phyloP scores from a whole-genome alignment of 495 filamentous ascomycete genomes.

The Pseudotulostoma volvatum region DNA sequence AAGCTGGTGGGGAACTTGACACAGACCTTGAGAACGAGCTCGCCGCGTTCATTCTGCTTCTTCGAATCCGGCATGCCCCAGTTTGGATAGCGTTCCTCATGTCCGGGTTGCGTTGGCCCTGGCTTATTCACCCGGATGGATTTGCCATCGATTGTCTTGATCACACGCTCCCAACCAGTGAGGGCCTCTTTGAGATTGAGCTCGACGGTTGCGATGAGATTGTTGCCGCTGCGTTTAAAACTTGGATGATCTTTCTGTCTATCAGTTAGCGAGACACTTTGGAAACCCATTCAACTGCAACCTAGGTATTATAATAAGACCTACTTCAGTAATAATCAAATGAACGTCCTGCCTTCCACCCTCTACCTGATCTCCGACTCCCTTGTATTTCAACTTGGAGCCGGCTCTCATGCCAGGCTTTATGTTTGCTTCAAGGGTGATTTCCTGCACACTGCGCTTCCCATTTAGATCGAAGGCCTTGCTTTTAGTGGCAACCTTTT shows the following conservation, averaged over 20 bases:
- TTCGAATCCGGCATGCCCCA: constrained; percentile 87
- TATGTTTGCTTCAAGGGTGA: constrained; percentile 81
- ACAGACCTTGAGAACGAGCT: constrained; percentile 78
- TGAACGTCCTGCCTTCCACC: constrained; percentile 94
- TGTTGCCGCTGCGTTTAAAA: constrained; percentile 73
- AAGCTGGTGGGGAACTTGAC: constrained; percentile 76
- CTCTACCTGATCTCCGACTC: constrained; percentile 91
- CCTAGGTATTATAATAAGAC: constrained; percentile 11
- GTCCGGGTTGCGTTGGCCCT: constrained; percentile 73
- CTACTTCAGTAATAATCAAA: constrained; percentile 85
- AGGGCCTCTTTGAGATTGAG: constrained; percentile 91
- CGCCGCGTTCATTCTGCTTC: constrained; percentile 66
- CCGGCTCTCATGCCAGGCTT: constrained; percentile 90
- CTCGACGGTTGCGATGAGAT: constrained; percentile 60
- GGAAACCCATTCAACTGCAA: constrained; percentile 1
- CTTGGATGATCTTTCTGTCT: constrained; percentile 63
- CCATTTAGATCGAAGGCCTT: constrained; percentile 79
- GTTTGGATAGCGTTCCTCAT: constrained; percentile 61
- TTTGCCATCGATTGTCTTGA: constrained; percentile 88
- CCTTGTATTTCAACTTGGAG: constrained; percentile 93
- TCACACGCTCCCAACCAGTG: constrained; percentile 78
- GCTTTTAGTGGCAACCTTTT: constrained; percentile 95
- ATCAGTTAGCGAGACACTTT: constrained; percentile 3
- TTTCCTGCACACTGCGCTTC: constrained; percentile 71
- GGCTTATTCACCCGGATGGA: constrained; percentile 55